A percentile compares a stretch with the other conserved stretches of the same genome.
Conservation (phyloP, 192 early-diverging fungal species). For the Cladochytrium replicatum region DNA sequence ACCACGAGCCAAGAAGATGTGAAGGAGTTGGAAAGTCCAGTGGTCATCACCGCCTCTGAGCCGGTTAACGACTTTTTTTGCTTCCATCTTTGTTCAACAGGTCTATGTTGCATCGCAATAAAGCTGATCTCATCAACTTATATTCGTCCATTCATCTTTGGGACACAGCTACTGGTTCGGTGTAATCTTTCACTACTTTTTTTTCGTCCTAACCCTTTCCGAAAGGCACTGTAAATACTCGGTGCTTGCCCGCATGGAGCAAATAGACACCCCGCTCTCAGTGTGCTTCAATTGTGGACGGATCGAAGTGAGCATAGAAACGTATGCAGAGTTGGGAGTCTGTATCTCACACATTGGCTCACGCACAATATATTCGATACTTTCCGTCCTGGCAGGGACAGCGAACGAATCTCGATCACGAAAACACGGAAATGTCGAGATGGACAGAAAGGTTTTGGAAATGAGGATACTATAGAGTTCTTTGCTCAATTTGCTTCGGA, state of each 20-base stretch:
- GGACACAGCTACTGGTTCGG: conserved; percentile 53
- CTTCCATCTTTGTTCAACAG: conserved; percentile 55
- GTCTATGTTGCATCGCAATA: conserved; percentile 28
- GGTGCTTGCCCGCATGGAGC: conserved; percentile 53
- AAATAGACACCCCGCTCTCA: conserved; percentile 54
- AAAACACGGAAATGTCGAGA: conserved; percentile 54
- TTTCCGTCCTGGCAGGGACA: conserved; percentile 48
- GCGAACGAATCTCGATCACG: conserved; percentile 35
- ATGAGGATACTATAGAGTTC: not conserved
- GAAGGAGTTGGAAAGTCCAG: not conserved
- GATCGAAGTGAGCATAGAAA: conserved; percentile 30
- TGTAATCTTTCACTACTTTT: conserved; percentile 5
- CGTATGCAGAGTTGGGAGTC: not conserved
- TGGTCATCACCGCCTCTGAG: conserved; percentile 31
- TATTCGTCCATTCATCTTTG: conserved; percentile 68
- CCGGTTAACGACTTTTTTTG: conserved; percentile 48
- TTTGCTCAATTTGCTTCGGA: conserved; percentile 13
- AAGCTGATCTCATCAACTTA: too few species aligned
- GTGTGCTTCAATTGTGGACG: conserved; percentile 60
- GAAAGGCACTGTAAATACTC: conserved; percentile 57
- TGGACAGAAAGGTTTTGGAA: conserved; percentile 61
- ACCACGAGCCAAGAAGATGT: conserved; percentile 12
- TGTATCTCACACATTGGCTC: not conserved
- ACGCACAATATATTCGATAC: conserved; percentile 60
- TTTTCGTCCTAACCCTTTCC: not conserved